phyloP scores from a whole-genome alignment of 1,139 yeast species.

The Hansenula sp. region DNA sequence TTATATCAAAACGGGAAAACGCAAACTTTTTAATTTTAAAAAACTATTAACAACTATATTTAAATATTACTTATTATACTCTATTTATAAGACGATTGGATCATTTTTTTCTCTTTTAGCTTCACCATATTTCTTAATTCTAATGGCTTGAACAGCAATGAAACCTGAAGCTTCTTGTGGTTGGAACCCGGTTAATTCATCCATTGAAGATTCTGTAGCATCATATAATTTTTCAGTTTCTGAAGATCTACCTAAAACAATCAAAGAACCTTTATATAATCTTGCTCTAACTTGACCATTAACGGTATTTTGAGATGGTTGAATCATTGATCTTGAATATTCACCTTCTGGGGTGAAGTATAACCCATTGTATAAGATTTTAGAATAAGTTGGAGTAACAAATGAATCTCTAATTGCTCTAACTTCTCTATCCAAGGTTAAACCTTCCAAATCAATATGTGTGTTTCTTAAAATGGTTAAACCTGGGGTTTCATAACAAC shows the following conservation, averaged over 20 bases:
- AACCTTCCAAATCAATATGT: conserved; percentile 95
- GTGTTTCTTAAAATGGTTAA: conserved; percentile 89
- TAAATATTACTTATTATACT: not conserved
- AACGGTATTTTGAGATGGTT: conserved; percentile 90
- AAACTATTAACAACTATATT: not conserved
- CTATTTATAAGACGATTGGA: conserved; percentile 28
- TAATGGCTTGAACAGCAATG: conserved; percentile 96
- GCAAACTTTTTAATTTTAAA: not conserved
- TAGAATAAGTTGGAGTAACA: conserved; percentile 90
- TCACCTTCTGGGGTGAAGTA: conserved; percentile 99
- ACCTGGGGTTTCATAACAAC: conserved; percentile 99
- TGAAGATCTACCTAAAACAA: conserved; percentile 89
- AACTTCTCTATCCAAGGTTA: conserved; percentile 95
- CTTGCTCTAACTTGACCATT: conserved; percentile 95
- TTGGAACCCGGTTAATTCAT: conserved; percentile 95
- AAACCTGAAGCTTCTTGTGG: conserved; percentile 97
- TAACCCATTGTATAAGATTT: conserved; percentile 91
- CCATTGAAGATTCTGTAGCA: conserved; percentile 98
- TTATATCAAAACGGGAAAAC: too few relatives aligned
- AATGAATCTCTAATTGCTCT: conserved; percentile 95
- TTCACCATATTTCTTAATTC: conserved; percentile 97
- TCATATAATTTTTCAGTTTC: conserved; percentile 94
- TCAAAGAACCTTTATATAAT: conserved; percentile 85
- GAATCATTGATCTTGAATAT: conserved; percentile 87
- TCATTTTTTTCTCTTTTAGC: conserved; percentile 75